Evolutionary conservation across 208 protist genomes (phyloP).

Genomic region (Naegleria lovaniensis): DNA sequence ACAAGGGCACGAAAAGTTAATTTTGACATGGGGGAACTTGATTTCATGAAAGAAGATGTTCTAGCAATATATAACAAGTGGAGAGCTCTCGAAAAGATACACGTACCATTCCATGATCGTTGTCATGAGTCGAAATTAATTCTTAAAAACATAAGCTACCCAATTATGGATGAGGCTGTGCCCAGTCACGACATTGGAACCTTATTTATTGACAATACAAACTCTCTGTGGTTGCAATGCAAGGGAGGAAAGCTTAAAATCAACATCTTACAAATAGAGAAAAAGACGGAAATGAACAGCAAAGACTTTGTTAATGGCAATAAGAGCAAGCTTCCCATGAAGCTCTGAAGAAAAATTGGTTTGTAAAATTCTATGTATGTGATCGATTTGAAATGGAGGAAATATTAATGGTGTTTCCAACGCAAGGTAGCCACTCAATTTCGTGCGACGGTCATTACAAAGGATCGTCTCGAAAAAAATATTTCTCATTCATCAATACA

Average conservation of each 20-base stretch:
- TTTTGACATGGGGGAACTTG: background rate
- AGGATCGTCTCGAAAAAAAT: too few species aligned
- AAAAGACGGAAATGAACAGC: background rate
- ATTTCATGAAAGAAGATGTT: background rate
- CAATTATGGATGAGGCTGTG: background rate
- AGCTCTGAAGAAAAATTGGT: too few species aligned
- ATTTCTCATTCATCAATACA: too few species aligned
- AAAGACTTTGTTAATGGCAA: background rate
- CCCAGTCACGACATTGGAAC: background rate
- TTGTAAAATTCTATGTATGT: too few species aligned
- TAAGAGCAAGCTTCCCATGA: background rate
- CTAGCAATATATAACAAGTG: conserved; percentile 8
- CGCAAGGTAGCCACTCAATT: too few species aligned
- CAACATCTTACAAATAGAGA: background rate
- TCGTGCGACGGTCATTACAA: too few species aligned
- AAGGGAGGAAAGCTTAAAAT: background rate
- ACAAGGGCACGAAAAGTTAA: background rate
- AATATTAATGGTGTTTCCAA: too few species aligned
- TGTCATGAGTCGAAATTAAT: background rate
- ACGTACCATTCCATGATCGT: background rate
- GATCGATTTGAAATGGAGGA: too few species aligned
- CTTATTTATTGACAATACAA: background rate
- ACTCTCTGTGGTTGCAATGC: background rate
- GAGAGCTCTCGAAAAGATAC: background rate
- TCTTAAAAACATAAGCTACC: background rate